Base-by-base conservation (phyloP, 2,329 filamentous ascomycete genomes). In the Ophiocordyceps australis region DNA sequence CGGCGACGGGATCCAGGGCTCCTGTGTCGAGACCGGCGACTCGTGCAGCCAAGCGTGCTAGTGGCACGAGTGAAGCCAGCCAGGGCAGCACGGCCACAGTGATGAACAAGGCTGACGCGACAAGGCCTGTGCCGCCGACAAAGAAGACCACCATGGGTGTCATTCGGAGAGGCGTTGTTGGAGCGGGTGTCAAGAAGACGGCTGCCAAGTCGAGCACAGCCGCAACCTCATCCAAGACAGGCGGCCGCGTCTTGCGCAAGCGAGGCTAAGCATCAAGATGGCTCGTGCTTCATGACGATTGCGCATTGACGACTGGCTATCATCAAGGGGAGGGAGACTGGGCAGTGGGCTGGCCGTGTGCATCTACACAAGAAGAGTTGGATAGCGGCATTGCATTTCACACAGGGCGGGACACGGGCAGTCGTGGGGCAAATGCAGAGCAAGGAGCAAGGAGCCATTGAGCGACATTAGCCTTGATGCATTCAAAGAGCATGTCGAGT, bases 71-170 rank as follows among this genome's bases (percentile, higher is more conserved):
- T 42, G 71, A 71, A 40, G 57, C 64, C 11, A 77, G 71, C 37
- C 67, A 74, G 28, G 58, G 52, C 5, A 79, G 72, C 45, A 65
- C 63, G 10, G 63, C 66, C 7, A 78, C 74, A 0, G 68, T 77
- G 14, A 57, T 75, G 22, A 64, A 63, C 45, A 74, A 67, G 43
- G 48, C 52, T 4, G 46, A 45, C 9, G 40, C 52, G 16, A 38
- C 49, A 5, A 52, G 46, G 30, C 34, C 47, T 10, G 35, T 47
- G 13, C 46, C 56, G 2, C 32, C 51, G 3, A 30, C 44, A 2
- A 71, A 64, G 43, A 62, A 58, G 40, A 62, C 60, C 2, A 56
- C 64, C 4, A 62, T 65, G 50, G 52, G 54, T 23, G 61, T 63
- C 13, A 58, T 66, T 23, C 65, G 56, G 29, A 64, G 65, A 39